These are phyloP conservation scores for Hansenula lynferdii DNA, from an alignment of 1,139 yeast genomes.

Conservation along the genomic window DNA sequence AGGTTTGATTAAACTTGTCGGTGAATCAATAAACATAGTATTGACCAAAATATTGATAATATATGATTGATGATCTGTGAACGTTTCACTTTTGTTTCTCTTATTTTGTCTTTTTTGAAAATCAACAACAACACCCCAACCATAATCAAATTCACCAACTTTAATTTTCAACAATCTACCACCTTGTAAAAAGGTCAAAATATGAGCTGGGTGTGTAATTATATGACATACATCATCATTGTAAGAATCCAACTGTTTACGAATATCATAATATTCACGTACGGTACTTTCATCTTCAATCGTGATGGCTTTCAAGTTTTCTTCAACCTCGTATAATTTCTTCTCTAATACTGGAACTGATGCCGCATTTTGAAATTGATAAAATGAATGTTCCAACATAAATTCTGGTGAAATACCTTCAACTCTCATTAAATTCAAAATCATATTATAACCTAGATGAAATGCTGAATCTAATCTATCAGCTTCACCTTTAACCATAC, in stretches of 20 bases:
- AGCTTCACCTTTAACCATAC: conserved; percentile 99
- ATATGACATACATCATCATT: conserved; percentile 77
- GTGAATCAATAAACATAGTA: conserved; percentile 74
- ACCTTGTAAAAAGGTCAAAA: conserved; percentile 76
- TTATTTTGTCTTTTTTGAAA: conserved; percentile 66
- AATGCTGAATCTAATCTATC: conserved; percentile 95
- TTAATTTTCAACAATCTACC: conserved; percentile 80
- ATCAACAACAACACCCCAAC: conserved; percentile 91
- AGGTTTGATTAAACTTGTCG: conserved; percentile 64
- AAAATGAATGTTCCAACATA: conserved; percentile 92
- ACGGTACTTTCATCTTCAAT: conserved; percentile 73
- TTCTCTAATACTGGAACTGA: conserved; percentile 82
- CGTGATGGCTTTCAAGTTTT: conserved; percentile 40
- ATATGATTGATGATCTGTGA: conserved; percentile 80
- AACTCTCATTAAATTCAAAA: conserved; percentile 89
- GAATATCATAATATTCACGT: conserved; percentile 78
- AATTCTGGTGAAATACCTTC: conserved; percentile 98
- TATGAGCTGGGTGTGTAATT: conserved; percentile 89
- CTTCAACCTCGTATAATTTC: conserved; percentile 48
- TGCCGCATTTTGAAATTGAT: conserved; percentile 90
- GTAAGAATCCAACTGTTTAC: conserved; percentile 65
- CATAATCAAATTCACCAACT: conserved; percentile 57
- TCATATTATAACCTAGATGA: conserved; percentile 96
- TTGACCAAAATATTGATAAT: conserved; percentile 81
- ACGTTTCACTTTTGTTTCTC: conserved; percentile 47